These are phyloP conservation scores for Metschnikowia hibisci DNA, from an alignment of 805 yeast species.

Conservation along the genomic window DNA sequence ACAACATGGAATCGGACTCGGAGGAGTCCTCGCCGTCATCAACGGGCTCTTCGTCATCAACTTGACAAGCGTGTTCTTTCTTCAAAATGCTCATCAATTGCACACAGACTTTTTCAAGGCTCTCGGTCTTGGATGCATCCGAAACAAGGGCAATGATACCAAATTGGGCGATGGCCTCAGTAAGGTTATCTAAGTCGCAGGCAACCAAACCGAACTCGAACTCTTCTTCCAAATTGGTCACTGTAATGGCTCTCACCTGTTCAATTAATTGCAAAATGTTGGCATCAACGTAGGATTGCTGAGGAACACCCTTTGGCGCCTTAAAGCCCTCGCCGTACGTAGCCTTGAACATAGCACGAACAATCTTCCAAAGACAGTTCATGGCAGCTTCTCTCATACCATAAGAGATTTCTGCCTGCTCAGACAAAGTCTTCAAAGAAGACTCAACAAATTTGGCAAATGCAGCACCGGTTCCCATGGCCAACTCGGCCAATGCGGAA, in stretches of 20 bases:
- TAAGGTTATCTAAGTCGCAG: conserved; percentile 67
- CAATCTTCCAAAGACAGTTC: conserved; percentile 77
- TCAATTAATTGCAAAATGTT: conserved; percentile 56
- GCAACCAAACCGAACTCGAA: conserved; percentile 80
- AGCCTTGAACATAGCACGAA: conserved; percentile 61
- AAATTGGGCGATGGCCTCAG: conserved; percentile 61
- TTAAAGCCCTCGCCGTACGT: conserved; percentile 44
- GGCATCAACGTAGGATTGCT: conserved; percentile 55
- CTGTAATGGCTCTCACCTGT: conserved; percentile 63
- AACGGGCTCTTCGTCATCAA: conserved; percentile 63
- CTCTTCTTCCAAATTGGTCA: conserved; percentile 67
- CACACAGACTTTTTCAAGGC: conserved; percentile 63
- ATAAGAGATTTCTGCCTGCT: conserved; percentile 79
- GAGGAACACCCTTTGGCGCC: conserved; percentile 62
- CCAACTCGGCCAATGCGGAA: conserved; percentile 83
- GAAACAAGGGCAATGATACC: conserved; percentile 75
- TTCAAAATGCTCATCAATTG: conserved; percentile 70
- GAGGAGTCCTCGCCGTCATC: conserved; percentile 49
- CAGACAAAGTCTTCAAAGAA: conserved; percentile 57
- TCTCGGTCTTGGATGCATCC: conserved; percentile 46
- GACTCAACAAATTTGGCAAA: conserved; percentile 76
- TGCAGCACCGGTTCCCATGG: conserved; percentile 76
- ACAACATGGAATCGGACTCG: conserved; percentile 59
- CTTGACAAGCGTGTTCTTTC: conserved; percentile 82
- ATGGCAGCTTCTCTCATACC: conserved; percentile 89